Evolutionary conservation across 768 basidiomycete species (phyloP), one percentile per base, ranked within the genome.

Genomic region (Lyophyllum shimeji): DNA sequence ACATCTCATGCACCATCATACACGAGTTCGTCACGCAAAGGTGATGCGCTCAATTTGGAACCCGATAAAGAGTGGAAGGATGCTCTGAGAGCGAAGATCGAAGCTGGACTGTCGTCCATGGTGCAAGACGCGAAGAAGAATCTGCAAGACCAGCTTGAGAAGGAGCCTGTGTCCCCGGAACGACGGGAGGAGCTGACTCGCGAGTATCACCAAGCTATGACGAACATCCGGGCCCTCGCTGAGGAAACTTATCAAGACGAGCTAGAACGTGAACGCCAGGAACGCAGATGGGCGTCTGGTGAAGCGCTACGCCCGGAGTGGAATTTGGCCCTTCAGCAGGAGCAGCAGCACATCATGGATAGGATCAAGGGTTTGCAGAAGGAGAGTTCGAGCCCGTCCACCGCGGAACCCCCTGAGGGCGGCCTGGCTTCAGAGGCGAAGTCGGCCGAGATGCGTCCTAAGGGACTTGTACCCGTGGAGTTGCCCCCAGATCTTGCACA

Each of bases 121-220:
- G 65, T 87, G 57, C 78, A 84, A 52, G 87, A 87, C 56, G 82
- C 89, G 18, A 84, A 84, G 69, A 77, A 82, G 55, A 82, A 81
- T 55, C 69, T 82, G 34, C 76, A 82, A 33, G 68, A 71, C 15
- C 78, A 83, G 65, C 71, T 90, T 13, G 74, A 75, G 64, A 68
- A 77, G 69, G 63, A 67, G 53, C 58, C 80, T 65, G 61, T 73
- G 17, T 71, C 64, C 13, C 50, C 50, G 21, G 62, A 64, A 20
- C 62, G 54, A 20, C 69, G 77, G 6, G 69, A 77, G 13, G 69
- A 66, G n/a, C 63, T 82, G 33, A 62, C 60, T 8, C 50, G 64
- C 0, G 76, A 82, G 37, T 76, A 79, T 61, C 60, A 69, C 17
- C 62, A 67, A 0, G 65, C 75, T 4, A 76, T 85, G 76, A 65